Evolutionary conservation across 257 asterid genomes (phyloP), one percentile per base, ranked within the genome.

Genomic region (Solanum tarijense): DNA sequence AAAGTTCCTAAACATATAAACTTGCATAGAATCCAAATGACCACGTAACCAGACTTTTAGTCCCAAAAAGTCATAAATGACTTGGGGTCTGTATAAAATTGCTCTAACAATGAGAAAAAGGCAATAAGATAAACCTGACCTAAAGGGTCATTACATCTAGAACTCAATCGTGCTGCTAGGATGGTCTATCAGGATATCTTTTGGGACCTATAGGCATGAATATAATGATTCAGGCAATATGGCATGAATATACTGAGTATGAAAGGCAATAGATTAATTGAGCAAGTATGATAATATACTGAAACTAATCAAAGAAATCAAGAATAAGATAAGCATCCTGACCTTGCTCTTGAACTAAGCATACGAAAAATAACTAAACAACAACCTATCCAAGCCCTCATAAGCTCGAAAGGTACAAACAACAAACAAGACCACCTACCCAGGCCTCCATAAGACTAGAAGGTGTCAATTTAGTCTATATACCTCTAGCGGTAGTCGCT

Each of bases 151-250:
- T 55, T 55, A 55, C 2, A 55, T 0, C 65, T 20, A 20, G n/a
- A 55, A 20, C 25, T 55, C 11, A 55, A 55, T 1, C 25, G 0
- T 55, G n/a, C 4, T 55, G 0, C 1, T 55, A 6, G 65, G 65
- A 0, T 0, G 65, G 25, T 55, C 2, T 20, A 7, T 55, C 5
- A 1, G 11, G 11, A 10, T 11, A 20, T 55, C 1, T 55, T 18
- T 55, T 1, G 10, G n/a, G 65, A 20, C 11, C 25, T 55, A 20
- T 18, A 55, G 10, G 25, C 5, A 55, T 20, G 4, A 7, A 55
- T 55, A 3, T 1, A 55, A 20, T 0, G 4, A 0, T 20, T 0
- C 65, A 20, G 10, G 11, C 10, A 55, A 55, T 3, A 1, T 3
- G 65, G 65, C 2, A 0, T 55, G 9, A 55, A 55, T 55, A 20